Conservation (phyloP, 306 rosid genomes). For the Luffa acutangula region DNA sequence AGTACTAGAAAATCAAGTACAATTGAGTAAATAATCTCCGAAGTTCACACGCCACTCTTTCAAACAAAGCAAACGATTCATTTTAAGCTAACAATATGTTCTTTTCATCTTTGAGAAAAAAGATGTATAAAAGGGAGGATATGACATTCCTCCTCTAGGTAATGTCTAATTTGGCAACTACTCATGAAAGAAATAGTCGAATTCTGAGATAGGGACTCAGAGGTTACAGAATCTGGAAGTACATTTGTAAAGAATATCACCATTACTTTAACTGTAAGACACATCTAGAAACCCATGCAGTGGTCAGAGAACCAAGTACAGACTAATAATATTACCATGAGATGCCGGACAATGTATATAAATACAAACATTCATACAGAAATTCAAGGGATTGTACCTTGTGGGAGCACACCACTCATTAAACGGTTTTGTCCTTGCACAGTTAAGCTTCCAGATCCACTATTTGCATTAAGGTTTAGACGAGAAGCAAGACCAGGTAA, state of each 20-base stretch:
- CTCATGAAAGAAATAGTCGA: not conserved
- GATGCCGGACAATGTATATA: not conserved
- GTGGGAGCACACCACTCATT: slow-evolving; percentile 84
- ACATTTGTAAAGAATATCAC: not conserved
- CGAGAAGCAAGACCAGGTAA: slow-evolving; percentile 90
- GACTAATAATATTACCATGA: not conserved
- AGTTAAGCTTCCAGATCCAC: slow-evolving; percentile 74
- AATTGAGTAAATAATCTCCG: not conserved
- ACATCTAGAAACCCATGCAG: not conserved
- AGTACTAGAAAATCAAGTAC: not conserved
- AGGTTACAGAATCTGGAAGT: not conserved
- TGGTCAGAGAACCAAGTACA: not conserved
- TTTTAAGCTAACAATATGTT: not conserved
- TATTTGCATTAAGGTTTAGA: slow-evolving; percentile 55
- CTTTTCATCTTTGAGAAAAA: not conserved
- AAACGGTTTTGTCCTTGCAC: slow-evolving; percentile 89
- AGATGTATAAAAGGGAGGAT: not conserved
- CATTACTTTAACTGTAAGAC: not conserved
- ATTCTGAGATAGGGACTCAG: not conserved
- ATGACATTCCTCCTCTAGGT: not conserved
- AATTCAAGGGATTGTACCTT: slow-evolving; percentile 41
- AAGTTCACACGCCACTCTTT: not conserved
- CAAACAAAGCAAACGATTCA: not conserved
- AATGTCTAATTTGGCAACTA: not conserved
- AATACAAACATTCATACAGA: not conserved